These are phyloP conservation scores for Boletus subparvulus DNA, from an alignment of 768 basidiomycete genomes.

Conservation along the genomic window DNA sequence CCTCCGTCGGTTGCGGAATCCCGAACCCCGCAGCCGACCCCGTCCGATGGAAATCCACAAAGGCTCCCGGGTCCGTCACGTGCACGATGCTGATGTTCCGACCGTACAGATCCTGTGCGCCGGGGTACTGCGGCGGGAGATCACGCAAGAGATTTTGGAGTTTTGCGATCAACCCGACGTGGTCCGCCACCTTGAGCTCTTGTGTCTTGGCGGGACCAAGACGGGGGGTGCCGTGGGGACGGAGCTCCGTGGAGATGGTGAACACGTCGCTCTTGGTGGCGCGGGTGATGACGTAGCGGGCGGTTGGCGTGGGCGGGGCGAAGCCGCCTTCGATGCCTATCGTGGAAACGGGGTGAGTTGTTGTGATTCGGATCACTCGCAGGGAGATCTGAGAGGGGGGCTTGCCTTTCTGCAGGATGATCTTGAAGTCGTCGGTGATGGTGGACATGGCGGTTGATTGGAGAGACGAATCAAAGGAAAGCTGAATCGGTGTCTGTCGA, in stretches of 20 bases:
- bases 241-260: constrained; percentile 46
- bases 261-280: constrained; percentile 36
- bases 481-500: neutral
- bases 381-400: neutral
- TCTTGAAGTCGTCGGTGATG: constrained; percentile 11
- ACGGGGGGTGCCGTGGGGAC: constrained; percentile 48
- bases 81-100: constrained; percentile 64
- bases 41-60: constrained; percentile 22
- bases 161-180: constrained; percentile 23
- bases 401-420: constrained; percentile 54
- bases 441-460: constrained; percentile 16
- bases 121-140: constrained; percentile 41
- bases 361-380: neutral
- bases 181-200: constrained; percentile 37
- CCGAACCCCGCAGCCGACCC: constrained; percentile 57
- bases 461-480: neutral
- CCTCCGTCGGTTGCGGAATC: constrained; percentile 48
- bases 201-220: constrained; percentile 47
- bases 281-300: constrained; percentile 53
- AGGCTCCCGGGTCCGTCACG: constrained; percentile 24
- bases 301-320: constrained; percentile 61
- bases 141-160: constrained; percentile 58
- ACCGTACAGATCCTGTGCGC: constrained; percentile 73
- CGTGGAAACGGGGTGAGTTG: neutral
- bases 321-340: constrained; percentile 74